Evolutionary conservation across 2,329 filamentous ascomycete genomes (phyloP).

Genomic region (Cordyceps cateniannulata): DNA sequence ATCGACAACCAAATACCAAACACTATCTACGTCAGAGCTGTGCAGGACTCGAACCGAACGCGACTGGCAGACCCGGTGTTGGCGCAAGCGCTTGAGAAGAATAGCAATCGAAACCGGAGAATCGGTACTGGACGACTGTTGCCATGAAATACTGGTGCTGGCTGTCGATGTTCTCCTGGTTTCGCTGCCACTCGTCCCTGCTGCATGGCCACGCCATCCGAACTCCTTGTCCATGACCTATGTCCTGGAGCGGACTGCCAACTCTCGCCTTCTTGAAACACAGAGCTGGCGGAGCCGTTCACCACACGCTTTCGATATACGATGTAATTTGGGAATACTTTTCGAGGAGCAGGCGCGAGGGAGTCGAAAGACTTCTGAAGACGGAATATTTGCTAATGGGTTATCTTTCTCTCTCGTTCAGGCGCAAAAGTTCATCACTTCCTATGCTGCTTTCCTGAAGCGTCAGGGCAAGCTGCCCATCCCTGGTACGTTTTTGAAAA

Average conservation of each 20-base stretch:
- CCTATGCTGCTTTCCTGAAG: constrained; percentile 87
- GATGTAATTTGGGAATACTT: neutral
- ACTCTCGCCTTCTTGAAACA: constrained; percentile 1
- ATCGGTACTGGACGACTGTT: neutral
- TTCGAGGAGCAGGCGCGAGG: constrained; percentile 62
- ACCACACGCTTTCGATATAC: neutral
- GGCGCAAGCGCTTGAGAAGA: neutral
- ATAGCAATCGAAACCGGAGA: neutral
- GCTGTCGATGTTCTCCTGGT: neutral
- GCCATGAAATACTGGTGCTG: constrained; percentile 1
- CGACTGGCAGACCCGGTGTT: constrained; percentile 6
- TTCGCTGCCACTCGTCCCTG: neutral
- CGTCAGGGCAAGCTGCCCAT: constrained; percentile 89
- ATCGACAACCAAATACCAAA: neutral
- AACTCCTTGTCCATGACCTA: constrained; percentile 11
- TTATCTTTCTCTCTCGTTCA: constrained; percentile 36
- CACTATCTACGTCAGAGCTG: neutral
- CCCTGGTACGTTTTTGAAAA: constrained; percentile 63
- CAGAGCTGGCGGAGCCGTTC: constrained; percentile 3
- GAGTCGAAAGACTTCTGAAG: constrained; percentile 66
- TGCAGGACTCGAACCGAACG: neutral
- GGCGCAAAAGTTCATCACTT: constrained; percentile 84
- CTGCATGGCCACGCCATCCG: neutral
- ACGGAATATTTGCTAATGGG: constrained; percentile 68
- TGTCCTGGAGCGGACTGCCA: constrained; percentile 10